These are phyloP conservation scores for Wallacemonas sp. DNA, from an alignment of 208 protist species.

Conservation along the genomic window DNA sequence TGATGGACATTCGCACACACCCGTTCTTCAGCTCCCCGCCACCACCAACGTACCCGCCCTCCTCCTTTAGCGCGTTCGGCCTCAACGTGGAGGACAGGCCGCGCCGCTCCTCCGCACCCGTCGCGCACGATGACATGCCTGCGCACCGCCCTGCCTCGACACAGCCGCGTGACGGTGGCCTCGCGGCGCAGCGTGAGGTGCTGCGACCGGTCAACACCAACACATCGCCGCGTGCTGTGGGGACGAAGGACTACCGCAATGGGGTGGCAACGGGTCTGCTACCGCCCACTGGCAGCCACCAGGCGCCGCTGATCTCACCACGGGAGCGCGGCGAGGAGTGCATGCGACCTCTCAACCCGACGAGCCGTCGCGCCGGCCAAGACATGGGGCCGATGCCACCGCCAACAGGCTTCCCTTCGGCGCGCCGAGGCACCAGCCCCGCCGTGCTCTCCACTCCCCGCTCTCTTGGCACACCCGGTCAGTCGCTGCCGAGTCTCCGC, in stretches of 20 bases:
- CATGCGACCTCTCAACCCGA: not conserved
- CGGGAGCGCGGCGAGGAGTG: not conserved
- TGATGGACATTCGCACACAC: conserved; percentile 86
- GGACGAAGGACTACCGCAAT: conserved; percentile 5
- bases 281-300: not conserved
- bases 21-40: conserved; percentile 80
- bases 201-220: conserved; percentile 54
- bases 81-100: conserved; percentile 19
- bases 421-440: not conserved
- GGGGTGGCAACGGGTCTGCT: not conserved
- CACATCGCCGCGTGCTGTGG: conserved; percentile 16
- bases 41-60: conserved; percentile 48
- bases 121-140: not conserved
- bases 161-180: no score
- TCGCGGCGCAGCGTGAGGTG: conserved; percentile 37
- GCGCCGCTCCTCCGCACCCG: conserved; percentile 18
- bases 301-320: not conserved
- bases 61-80: conserved; percentile 51
- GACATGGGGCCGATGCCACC: not conserved
- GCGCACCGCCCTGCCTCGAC: conserved; percentile 10
- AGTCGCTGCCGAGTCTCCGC: not conserved
- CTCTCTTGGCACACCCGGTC: not conserved
- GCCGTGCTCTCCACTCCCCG: not conserved
- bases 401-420: not conserved
- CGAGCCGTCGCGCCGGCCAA: not conserved